Evolutionary conservation across 2,329 filamentous ascomycete species (phyloP).

Genomic region (Epichloe festucae): DNA sequence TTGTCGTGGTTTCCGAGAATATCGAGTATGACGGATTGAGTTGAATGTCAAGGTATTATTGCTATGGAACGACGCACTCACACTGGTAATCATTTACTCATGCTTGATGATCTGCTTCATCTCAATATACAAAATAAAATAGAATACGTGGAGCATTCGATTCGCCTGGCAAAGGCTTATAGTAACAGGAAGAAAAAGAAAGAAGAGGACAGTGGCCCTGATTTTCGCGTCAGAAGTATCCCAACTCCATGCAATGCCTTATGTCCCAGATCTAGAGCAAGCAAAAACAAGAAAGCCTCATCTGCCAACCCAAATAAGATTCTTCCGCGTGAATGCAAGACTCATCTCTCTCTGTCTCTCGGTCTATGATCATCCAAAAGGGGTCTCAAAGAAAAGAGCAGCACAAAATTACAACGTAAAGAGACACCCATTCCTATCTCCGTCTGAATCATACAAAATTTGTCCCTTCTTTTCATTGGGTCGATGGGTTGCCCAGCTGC

Average conservation of each 20-base stretch:
- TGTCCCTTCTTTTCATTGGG: not conserved
- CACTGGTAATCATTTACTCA: not conserved
- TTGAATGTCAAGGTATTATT: not conserved
- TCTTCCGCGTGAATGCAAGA: not conserved
- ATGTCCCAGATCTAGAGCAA: constrained; percentile 7
- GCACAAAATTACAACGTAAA: not conserved
- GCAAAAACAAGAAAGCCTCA: constrained; percentile 1
- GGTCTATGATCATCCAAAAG: not conserved
- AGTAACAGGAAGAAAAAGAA: constrained; percentile 1
- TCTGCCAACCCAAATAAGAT: not conserved
- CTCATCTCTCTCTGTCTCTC: not conserved
- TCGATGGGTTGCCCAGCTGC: constrained; percentile 11
- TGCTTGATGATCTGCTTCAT: not conserved
- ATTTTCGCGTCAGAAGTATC: constrained; percentile 5
- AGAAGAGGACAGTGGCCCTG: constrained; percentile 9
- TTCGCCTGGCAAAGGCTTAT: not conserved
- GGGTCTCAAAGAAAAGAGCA: not conserved
- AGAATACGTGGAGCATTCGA: not conserved
- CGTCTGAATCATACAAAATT: not conserved
- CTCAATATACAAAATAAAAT: not conserved
- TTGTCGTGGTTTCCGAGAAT: too few relatives aligned
- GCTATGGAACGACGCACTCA: constrained; percentile 1
- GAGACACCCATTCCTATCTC: not conserved
- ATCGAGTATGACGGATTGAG: too few relatives aligned
- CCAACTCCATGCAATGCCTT: constrained; percentile 24